Evolutionary conservation across 371 early-diverging fungal genomes (phyloP).

Genomic region (Choanephora cucurbitarum): DNA sequence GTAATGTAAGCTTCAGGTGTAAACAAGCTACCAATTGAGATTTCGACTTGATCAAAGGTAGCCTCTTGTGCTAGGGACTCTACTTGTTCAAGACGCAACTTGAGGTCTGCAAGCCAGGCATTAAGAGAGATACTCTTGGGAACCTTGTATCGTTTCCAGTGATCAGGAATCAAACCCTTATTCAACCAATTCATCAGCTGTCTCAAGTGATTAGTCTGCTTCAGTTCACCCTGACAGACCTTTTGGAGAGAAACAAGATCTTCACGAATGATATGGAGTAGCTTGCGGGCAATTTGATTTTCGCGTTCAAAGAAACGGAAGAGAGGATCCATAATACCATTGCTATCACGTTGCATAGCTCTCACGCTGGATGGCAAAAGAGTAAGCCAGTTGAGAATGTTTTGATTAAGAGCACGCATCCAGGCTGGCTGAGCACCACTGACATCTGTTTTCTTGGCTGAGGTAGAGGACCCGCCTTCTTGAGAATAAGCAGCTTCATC

Average conservation of each 20-base stretch:
- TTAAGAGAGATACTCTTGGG: conserved; percentile 60
- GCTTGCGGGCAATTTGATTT: conserved; percentile 59
- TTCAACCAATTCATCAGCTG: conserved; percentile 67
- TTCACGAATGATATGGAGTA: conserved; percentile 63
- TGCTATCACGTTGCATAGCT: conserved; percentile 40
- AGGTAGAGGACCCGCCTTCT: conserved; percentile 19
- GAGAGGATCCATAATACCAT: conserved; percentile 67
- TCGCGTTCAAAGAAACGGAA: conserved; percentile 88
- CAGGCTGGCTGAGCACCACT: conserved; percentile 64
- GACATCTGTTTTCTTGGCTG: conserved; percentile 25
- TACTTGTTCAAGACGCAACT: conserved; percentile 70
- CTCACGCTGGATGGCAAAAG: conserved; percentile 62
- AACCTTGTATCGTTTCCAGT: conserved; percentile 83
- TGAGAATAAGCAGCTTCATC: conserved; percentile 66
- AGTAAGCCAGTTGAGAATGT: conserved; percentile 63
- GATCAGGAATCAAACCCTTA: conserved; percentile 74
- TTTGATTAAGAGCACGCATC: conserved; percentile 69
- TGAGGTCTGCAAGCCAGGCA: conserved; percentile 79
- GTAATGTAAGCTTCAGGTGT: conserved; percentile 92
- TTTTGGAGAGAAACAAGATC: conserved; percentile 69
- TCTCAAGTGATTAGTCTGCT: conserved; percentile 87
- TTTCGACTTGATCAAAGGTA: conserved; percentile 39
- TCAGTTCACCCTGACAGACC: conserved; percentile 75
- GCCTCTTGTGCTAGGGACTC: conserved; percentile 49
- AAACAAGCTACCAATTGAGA: conserved; percentile 90